Percentiles rank a stretch among this genome's conserved stretches.
phyloP scores from a whole-genome alignment of 768 basidiomycete genomes.

The Phylloporus arenicola region DNA sequence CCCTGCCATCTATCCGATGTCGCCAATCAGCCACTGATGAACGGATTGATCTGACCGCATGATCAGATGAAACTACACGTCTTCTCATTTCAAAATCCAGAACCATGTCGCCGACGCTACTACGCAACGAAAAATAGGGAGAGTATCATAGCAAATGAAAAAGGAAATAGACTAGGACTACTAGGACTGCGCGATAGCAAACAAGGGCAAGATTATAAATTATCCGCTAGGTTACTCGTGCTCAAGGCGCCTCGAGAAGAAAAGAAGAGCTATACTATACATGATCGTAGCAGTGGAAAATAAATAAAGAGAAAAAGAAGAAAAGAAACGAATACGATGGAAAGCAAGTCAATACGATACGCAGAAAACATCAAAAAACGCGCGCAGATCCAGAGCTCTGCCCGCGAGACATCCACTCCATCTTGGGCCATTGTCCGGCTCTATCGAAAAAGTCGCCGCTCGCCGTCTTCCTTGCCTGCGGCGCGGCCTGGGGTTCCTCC shows the following conservation, averaged over 20 bases:
- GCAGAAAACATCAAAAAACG: slow-evolving; percentile 22
- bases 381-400: slow-evolving; percentile 29
- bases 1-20: no score
- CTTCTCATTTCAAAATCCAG: no score
- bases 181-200: no score
- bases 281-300: slow-evolving; percentile 13
- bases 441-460: slow-evolving; percentile 21
- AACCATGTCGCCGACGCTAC: no score
- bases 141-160: no score
- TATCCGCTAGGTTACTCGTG: slow-evolving; percentile 20
- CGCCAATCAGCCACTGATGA: no score
- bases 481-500: slow-evolving; percentile 1
- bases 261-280: slow-evolving; percentile 19
- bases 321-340: background rate
- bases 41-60: no score
- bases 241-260: slow-evolving; percentile 22
- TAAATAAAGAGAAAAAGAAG: background rate
- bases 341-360: background rate
- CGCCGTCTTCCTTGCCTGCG: slow-evolving; percentile 13
- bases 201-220: no score
- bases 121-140: no score
- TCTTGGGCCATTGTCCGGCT: slow-evolving; percentile 32
- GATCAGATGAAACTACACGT: no score
- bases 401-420: slow-evolving; percentile 32
- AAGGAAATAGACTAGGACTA: no score